These are phyloP conservation scores for Helenozyma rhizophorensis DNA, from an alignment of 805 yeast genomes.

Conservation along the genomic window DNA sequence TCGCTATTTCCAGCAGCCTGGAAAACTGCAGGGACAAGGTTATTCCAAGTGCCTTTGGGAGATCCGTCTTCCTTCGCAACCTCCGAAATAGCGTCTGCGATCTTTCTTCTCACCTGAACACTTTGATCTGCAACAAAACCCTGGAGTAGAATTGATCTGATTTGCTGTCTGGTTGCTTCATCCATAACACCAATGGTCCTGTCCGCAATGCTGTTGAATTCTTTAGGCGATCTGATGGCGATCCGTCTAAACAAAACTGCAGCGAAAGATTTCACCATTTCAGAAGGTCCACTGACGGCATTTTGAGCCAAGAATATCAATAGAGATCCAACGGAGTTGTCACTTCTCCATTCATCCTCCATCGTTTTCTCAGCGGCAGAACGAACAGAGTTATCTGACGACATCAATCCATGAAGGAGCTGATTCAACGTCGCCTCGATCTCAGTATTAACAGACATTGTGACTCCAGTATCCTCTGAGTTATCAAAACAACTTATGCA, in stretches of 20 bases:
- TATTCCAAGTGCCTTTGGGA: constrained; percentile 62
- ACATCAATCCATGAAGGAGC: constrained; percentile 51
- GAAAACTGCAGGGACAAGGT: constrained; percentile 68
- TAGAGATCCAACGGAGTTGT: constrained; percentile 63
- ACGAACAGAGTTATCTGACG: constrained; percentile 74
- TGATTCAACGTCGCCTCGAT: constrained; percentile 9
- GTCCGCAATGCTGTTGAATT: constrained; percentile 59
- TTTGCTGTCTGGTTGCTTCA: constrained; percentile 53
- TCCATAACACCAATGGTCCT: constrained; percentile 72
- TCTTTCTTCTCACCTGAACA: constrained; percentile 80
- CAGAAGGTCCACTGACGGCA: constrained; percentile 59
- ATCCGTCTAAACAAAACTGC: constrained; percentile 89
- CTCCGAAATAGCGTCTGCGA: constrained; percentile 93
- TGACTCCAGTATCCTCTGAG: not conserved
- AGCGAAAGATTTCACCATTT: constrained; percentile 51
- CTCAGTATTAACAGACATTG: constrained; percentile 5
- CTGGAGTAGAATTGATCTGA: constrained; percentile 60
- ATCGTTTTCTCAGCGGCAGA: constrained; percentile 72
- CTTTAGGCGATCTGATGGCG: constrained; percentile 74
- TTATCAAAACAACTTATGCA: too few relatives aligned
- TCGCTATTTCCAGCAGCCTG: constrained; percentile 55
- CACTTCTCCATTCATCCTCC: constrained; percentile 70
- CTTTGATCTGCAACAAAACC: constrained; percentile 71
- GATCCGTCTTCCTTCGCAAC: constrained; percentile 67
- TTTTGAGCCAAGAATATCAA: constrained; percentile 79